Base-by-base conservation (phyloP, 2,329 filamentous ascomycete genomes). In the Zelopaecilomyces penicillatus region DNA sequence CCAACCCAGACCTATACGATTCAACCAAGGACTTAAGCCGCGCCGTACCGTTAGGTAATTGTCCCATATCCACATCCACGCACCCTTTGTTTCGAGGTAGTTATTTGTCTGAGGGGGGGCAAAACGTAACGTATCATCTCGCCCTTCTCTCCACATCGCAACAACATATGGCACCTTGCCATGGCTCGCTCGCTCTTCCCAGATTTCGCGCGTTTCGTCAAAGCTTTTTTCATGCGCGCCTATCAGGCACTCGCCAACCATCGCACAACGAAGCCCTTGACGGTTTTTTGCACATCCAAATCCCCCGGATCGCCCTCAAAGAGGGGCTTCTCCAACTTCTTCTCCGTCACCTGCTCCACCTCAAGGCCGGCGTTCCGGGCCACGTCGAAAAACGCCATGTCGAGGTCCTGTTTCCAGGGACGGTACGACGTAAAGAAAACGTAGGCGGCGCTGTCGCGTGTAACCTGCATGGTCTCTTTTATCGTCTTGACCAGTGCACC, bases 341-440 rank as follows among this genome's bases (percentile, higher is more conserved):
- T 79, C 65, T 96, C 87, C 39, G 90, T 70, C 31, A 95, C 74
- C 69, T 91, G 87, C 51, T 83, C 82, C 3, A 95, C 89, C 11
- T 66, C 65, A 49, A 96, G 85, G 0, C 88, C 89, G 40, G 71
- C 74, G 42, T 78, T 76, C 47, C 78, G 71, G 4, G 83, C 86
- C 46, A 89, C 58, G 40, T 89, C 85, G 59, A 96, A 96, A 68
- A 96, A 96, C 4, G 76, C 78, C 61, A 95, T 71, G 57, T 95
- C 93, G 63, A 88, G 85, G 50, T 89, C 76, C 56, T 85, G 73
- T 58, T 96, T 70, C 90, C 90, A 96, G 2, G 91, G 90, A 50
- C 93, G 75, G 66, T 97, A 95, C 19, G 87, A 90, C 0, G 90
- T 95, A 68, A 96, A 97, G 64, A 96, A 94, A 6, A 96, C 89